Evolutionary conservation across 225 moss, liverwort and hornwort species (phyloP), one percentile per base, ranked within the genome.

Genomic region (Polytrichum commune): DNA sequence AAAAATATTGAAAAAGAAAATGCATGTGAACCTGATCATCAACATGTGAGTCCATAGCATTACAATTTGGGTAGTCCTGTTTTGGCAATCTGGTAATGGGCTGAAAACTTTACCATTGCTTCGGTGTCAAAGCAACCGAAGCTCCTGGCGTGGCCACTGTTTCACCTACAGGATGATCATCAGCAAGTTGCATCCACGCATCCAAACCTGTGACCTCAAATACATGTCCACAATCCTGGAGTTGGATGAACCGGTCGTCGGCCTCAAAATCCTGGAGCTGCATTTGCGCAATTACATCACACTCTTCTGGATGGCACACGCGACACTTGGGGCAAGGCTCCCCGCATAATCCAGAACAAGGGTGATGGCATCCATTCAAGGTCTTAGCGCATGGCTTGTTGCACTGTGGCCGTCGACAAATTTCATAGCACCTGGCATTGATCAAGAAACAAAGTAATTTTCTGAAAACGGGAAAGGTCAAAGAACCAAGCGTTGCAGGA

Each of bases 261-360:
- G 65, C 77, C 19, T 83, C 78, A 25, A 28, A 75, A 7, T 87
- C 86, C 22, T 30, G 62, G 20, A 86, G 68, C 0, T 54, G 72
- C 69, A 56, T 78, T 8, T 61, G 78, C 5, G 77, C 77, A 25
- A 87, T 74, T 26, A 63, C 55, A 55, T 87, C 86, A 16, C 72
- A 23, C 4, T 83, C 75, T 27, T 76, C 55, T 6, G 72, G 71
- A 27, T 81, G 72, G 64, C 86, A 87, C 3, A 78, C 29, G 23
- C 80, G 70, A 56, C 86, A 87, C 54, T 80, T 81, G 0, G 86
- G 86, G 57, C 83, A 87, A 4, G 75, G 80, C 38, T 86, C 86
- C 1, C 86, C 86, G 55, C 86, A 86, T 38, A 86, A 32, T 25
- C 86, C 78, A 5, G 76, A 80, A 63, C 83, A 83, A 6, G 62